Percentiles rank a stretch among this genome's conserved stretches.
Conservation (phyloP, 2,329 filamentous ascomycete species). For the Aspergillus niger region DNA sequence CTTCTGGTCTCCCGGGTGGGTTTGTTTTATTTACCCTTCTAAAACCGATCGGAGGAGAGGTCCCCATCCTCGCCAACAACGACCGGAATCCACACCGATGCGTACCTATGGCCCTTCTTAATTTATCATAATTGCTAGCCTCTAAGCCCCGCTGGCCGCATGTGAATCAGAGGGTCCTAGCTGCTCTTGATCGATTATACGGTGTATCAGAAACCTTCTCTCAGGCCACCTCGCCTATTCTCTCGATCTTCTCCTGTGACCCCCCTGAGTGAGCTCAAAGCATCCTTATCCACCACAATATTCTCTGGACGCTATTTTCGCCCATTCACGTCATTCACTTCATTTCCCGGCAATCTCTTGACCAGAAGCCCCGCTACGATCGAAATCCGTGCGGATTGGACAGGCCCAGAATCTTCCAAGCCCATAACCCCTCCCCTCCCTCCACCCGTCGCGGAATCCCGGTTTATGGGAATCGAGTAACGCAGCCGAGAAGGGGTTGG, state of each 20-base stretch:
- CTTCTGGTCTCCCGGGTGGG: background rate
- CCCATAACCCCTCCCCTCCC: slow-evolving; percentile 1
- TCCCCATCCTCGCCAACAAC: background rate
- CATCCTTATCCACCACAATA: slow-evolving; percentile 6
- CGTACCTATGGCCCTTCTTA: slow-evolving; percentile 11
- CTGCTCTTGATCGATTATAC: slow-evolving; percentile 13
- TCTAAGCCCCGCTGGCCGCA: slow-evolving; percentile 17
- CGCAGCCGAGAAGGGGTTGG: slow-evolving; percentile 12
- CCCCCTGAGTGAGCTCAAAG: slow-evolving; percentile 17
- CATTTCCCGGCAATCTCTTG: slow-evolving; percentile 16
- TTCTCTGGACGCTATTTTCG: slow-evolving; percentile 1
- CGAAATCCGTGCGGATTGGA: slow-evolving; percentile 19
- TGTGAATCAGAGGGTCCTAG: slow-evolving; percentile 20
- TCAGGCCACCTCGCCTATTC: slow-evolving; percentile 19
- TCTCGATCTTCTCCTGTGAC: slow-evolving; percentile 15
- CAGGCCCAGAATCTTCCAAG: slow-evolving; percentile 19
- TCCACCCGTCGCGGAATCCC: slow-evolving; percentile 10
- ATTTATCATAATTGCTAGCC: slow-evolving; percentile 10
- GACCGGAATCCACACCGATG: background rate
- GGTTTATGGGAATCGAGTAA: slow-evolving; percentile 23
- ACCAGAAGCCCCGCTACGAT: slow-evolving; percentile 19
- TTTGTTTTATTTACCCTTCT: slow-evolving; percentile 8
- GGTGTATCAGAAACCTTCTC: slow-evolving; percentile 17
- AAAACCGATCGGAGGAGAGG: background rate
- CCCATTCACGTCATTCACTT: slow-evolving; percentile 13